Conservation (phyloP, 495 filamentous ascomycete species). For the Xanthoparmelia taractica region DNA sequence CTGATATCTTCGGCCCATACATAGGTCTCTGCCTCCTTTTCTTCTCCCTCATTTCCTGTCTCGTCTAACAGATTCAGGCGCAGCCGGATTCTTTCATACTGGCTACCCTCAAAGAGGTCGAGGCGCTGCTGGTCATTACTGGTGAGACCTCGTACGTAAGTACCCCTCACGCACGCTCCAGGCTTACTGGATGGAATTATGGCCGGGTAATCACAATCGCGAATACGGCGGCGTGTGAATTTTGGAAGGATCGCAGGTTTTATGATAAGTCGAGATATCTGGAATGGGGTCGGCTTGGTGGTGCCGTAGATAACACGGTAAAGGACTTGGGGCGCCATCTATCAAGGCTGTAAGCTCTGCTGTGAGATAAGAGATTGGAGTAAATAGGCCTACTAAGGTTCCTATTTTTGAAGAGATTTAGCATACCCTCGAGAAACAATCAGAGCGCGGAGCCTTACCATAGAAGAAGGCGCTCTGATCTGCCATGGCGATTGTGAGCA, state of each 20-base stretch:
- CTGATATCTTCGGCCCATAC: conserved; percentile 49
- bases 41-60: conserved; percentile 33
- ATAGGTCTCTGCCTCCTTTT: conserved; percentile 66
- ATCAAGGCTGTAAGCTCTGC: conserved; percentile 30
- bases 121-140: conserved; percentile 66
- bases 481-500: conserved; percentile 30
- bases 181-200: conserved; percentile 44
- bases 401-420: conserved; percentile 19
- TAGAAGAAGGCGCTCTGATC: conserved; percentile 51
- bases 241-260: conserved; percentile 67
- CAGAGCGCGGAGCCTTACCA: conserved; percentile 30
- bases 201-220: conserved; percentile 72
- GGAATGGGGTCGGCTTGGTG: conserved; percentile 40
- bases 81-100: conserved; percentile 61
- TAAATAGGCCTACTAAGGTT: conserved; percentile 30
- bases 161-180: conserved; percentile 59
- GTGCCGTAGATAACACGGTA: conserved; percentile 71
- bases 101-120: conserved; percentile 72
- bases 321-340: conserved; percentile 79
- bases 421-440: neutral
- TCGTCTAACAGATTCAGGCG: conserved; percentile 47
- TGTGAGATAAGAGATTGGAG: neutral
- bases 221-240: conserved; percentile 62
- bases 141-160: conserved; percentile 70
- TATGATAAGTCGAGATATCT: conserved; percentile 51